These are phyloP conservation scores for Chalciporus piperatoides DNA, from an alignment of 1,284 basidiomycete species.

Conservation along the genomic window DNA sequence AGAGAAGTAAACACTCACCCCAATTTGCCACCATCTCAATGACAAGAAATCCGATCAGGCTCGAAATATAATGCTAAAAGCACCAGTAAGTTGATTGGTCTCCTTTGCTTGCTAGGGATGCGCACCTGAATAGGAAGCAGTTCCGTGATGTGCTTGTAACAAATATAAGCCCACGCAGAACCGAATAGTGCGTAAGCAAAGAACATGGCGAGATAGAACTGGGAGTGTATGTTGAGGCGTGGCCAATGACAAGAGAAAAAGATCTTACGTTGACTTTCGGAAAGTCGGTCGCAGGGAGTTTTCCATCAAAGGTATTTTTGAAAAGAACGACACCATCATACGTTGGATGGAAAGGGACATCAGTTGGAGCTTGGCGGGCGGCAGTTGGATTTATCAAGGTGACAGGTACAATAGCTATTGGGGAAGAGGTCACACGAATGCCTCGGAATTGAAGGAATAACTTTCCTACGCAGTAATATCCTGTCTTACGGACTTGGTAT, in stretches of 20 bases:
- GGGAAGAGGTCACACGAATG: conserved; percentile 12
- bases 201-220: conserved; percentile 91
- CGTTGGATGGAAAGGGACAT: conserved; percentile 66
- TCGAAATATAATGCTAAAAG: conserved; percentile 88
- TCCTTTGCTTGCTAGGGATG: conserved; percentile 3
- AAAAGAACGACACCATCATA: conserved; percentile 85
- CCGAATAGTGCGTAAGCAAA: conserved; percentile 72
- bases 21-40: conserved; percentile 93
- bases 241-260: conserved; percentile 1
- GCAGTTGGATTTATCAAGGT: conserved; percentile 50
- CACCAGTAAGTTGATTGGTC: conserved; percentile 8
- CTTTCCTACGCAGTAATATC: conserved; percentile 93
- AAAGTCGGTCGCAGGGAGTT: conserved; percentile 91
- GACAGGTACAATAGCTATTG: conserved; percentile 77
- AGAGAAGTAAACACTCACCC: conserved; percentile 43
- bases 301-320: conserved; percentile 85
- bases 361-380: conserved; percentile 40
- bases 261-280: conserved; percentile 90
- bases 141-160: conserved; percentile 78
- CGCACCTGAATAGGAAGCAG: conserved; percentile 80
- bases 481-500: conserved; percentile 83
- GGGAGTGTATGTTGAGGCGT: conserved; percentile 1
- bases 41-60: conserved; percentile 82
- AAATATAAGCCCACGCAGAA: conserved; percentile 79
- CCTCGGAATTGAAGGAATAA: conserved; percentile 13